Evolutionary conservation across 2,329 filamentous ascomycete genomes (phyloP).

Genomic region (Cytospora piceicola): DNA sequence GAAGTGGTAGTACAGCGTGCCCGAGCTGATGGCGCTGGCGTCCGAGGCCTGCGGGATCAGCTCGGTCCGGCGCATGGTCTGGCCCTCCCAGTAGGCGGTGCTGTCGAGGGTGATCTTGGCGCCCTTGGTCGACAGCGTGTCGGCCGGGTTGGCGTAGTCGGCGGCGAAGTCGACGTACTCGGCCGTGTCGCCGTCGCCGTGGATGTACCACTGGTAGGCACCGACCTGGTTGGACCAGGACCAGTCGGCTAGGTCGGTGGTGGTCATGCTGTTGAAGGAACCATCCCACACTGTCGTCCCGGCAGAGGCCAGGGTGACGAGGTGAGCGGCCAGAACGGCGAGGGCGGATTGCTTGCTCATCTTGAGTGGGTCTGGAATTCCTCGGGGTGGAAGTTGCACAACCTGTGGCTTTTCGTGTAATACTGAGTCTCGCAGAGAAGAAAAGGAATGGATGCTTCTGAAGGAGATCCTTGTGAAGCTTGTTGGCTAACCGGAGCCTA

Average conservation of each 20-base stretch:
- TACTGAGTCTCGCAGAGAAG: slow-evolving; percentile 14
- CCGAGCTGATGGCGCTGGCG: slow-evolving; percentile 62
- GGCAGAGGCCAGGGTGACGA: slow-evolving; percentile 37
- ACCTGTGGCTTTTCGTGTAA: slow-evolving; percentile 5
- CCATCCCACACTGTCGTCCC: slow-evolving; percentile 64
- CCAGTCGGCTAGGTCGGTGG: slow-evolving; percentile 59
- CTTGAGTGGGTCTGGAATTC: not conserved
- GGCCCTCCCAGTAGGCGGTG: slow-evolving; percentile 69
- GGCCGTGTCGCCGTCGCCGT: slow-evolving; percentile 57
- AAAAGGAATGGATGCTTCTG: slow-evolving; percentile 28
- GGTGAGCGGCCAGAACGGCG: slow-evolving; percentile 30
- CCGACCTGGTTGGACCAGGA: slow-evolving; percentile 66
- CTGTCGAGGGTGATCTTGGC: slow-evolving; percentile 64
- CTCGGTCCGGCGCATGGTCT: slow-evolving; percentile 70
- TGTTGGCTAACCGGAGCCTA: slow-evolving; percentile 30
- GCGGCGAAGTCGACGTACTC: slow-evolving; percentile 63
- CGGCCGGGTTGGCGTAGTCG: slow-evolving; percentile 63
- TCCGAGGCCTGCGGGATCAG: slow-evolving; percentile 63
- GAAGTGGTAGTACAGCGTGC: slow-evolving; percentile 71
- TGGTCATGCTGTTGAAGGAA: slow-evolving; percentile 59
- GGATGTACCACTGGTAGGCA: slow-evolving; percentile 73
- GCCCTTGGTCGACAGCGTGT: slow-evolving; percentile 61
- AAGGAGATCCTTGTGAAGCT: slow-evolving; percentile 25
- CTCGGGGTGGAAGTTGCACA: not conserved
- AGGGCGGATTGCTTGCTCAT: slow-evolving; percentile 28